Evolutionary conservation across 163 green algal species (phyloP).

Genomic region (Scenedesmus sp.): DNA sequence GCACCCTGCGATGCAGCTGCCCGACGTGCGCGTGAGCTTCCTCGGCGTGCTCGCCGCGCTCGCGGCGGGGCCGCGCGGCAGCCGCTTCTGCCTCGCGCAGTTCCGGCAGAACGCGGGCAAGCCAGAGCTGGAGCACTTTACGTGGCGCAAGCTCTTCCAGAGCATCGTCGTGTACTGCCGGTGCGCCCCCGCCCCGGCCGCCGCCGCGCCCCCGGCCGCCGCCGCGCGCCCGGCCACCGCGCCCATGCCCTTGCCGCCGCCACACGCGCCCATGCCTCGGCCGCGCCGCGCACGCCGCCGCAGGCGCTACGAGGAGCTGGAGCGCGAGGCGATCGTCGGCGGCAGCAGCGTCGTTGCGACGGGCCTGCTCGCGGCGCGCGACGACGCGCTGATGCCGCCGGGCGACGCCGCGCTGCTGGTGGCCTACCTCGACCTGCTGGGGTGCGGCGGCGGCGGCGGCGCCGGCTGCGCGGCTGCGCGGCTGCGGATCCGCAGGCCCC

Average conservation of each 20-base stretch:
- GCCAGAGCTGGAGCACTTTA: constrained; percentile 54
- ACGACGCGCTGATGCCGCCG: constrained; percentile 64
- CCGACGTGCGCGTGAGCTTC: constrained; percentile 71
- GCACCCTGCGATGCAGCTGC: constrained; percentile 40
- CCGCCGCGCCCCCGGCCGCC: too few species aligned
- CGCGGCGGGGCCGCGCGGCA: constrained; percentile 65
- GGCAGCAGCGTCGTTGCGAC: not conserved
- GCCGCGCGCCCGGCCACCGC: too few species aligned
- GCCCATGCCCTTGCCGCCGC: too few species aligned
- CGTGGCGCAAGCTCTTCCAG: constrained; percentile 59
- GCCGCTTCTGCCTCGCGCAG: constrained; percentile 47
- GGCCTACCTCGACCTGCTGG: constrained; percentile 75
- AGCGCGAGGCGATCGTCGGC: constrained; percentile 2
- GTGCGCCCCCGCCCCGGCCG: too few species aligned
- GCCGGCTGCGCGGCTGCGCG: not conserved
- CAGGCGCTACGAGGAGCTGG: constrained; percentile 38
- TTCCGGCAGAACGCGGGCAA: constrained; percentile 33
- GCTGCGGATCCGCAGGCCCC: not conserved
- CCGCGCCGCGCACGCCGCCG: too few species aligned
- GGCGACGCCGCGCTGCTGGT: constrained; percentile 70
- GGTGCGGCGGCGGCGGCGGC: constrained; percentile 29
- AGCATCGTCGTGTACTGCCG: constrained; percentile 29
- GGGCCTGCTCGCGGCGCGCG: constrained; percentile 17
- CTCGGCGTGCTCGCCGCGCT: constrained; percentile 75
- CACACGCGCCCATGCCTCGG: too few species aligned